Conservation (phyloP, 441 rosid species). For the Daphne laureola region DNA sequence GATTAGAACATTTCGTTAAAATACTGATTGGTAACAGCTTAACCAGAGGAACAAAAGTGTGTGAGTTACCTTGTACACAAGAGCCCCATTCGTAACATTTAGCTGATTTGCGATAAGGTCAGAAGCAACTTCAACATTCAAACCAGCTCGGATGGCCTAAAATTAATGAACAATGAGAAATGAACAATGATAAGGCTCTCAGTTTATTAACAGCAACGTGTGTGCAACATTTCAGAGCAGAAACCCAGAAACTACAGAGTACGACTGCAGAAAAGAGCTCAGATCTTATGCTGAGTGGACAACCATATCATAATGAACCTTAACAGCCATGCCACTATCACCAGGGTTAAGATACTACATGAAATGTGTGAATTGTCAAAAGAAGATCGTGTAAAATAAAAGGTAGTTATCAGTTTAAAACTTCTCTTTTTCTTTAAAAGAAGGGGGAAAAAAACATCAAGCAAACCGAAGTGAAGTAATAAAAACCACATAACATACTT, state of each 20-base stretch:
- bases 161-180: slow-evolving; percentile 13
- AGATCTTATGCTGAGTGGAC: too few relatives aligned
- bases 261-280: too few relatives aligned
- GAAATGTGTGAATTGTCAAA: not conserved
- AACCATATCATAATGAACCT: too few relatives aligned
- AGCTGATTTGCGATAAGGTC: slow-evolving; percentile 84
- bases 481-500: slow-evolving; percentile 37
- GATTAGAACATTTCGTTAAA: not conserved
- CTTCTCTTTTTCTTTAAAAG: too few relatives aligned
- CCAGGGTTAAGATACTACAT: not conserved
- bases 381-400: not conserved
- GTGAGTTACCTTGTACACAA: slow-evolving; percentile 56
- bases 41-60: not conserved
- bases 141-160: slow-evolving; percentile 79
- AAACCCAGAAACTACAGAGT: too few relatives aligned
- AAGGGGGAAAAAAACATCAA: not conserved
- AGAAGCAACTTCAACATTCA: slow-evolving; percentile 80
- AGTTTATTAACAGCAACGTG: not conserved
- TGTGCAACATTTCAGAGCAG: not conserved
- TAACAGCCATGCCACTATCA: not conserved
- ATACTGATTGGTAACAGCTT: slow-evolving; percentile 1
- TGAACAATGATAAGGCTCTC: not conserved
- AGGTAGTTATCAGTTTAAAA: not conserved
- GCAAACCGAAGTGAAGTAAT: not conserved
- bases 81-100: slow-evolving; percentile 87